phyloP scores from a whole-genome alignment of 257 asterid genomes.

The Solanum infundibuliforme region DNA sequence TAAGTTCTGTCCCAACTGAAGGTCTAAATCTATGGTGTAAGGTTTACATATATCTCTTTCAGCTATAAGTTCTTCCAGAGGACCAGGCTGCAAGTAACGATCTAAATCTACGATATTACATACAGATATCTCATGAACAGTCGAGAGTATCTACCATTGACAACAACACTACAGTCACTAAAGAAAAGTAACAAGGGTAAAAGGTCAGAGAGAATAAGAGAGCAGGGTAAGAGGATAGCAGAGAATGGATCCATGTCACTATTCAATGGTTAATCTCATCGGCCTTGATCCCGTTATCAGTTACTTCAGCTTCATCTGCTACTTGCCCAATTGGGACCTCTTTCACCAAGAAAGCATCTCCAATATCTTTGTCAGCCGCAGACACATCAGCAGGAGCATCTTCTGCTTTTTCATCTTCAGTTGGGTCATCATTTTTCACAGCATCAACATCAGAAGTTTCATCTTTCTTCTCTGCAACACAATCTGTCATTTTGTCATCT shows the following conservation, averaged over 20 bases:
- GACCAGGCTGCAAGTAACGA: slow-evolving; percentile 2
- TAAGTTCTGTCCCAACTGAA: slow-evolving; percentile 2
- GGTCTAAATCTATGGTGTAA: slow-evolving; percentile 16
- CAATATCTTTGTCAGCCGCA: not conserved
- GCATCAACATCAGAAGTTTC: not conserved
- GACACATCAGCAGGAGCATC: not conserved
- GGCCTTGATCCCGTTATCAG: slow-evolving; percentile 8
- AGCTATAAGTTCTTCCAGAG: slow-evolving; percentile 9
- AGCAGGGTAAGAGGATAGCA: not conserved
- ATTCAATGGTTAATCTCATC: slow-evolving; percentile 13
- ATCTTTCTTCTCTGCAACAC: not conserved
- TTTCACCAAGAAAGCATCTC: not conserved
- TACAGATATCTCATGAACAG: slow-evolving; percentile 18
- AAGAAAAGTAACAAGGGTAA: not conserved
- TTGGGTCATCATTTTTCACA: not conserved
- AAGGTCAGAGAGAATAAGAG: not conserved
- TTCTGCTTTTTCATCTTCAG: not conserved
- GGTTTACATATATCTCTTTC: slow-evolving; percentile 7
- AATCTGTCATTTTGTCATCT: not conserved
- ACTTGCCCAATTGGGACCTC: not conserved
- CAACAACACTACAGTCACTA: slow-evolving; percentile 7
- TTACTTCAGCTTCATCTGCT: slow-evolving; percentile 19
- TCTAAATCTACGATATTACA: slow-evolving; percentile 17
- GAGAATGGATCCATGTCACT: not conserved
- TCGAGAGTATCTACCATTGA: slow-evolving; percentile 11